Evolutionary conservation across 2,329 filamentous ascomycete genomes (phyloP).

Genomic region (Gaeumannomyces tritici): DNA sequence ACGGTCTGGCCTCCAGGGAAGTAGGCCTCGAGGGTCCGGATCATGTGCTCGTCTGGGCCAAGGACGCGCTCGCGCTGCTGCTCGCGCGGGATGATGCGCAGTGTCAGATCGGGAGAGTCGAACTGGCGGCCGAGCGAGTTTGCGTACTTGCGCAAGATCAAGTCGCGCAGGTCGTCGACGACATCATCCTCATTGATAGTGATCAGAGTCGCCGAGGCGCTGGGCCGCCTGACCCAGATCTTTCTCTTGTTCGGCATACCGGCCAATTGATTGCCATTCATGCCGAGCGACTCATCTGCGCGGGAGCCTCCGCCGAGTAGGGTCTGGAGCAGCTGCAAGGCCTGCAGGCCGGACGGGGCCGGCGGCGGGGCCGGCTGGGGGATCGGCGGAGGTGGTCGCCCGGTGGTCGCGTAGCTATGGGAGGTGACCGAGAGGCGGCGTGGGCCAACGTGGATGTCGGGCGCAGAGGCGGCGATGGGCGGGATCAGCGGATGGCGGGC

Average conservation of each 20-base stretch:
- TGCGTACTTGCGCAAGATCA: conserved; percentile 85
- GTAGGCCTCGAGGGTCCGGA: conserved; percentile 66
- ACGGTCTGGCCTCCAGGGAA: conserved; percentile 82
- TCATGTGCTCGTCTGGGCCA: conserved; percentile 79
- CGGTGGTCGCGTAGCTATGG: background rate
- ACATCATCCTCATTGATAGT: conserved; percentile 79
- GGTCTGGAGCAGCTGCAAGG: conserved; percentile 16
- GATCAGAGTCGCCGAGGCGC: conserved; percentile 79
- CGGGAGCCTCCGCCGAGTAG: background rate
- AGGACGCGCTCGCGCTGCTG: conserved; percentile 56
- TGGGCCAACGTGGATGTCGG: background rate
- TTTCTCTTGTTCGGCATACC: conserved; percentile 58
- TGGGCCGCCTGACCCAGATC: conserved; percentile 88
- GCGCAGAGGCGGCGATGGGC: background rate
- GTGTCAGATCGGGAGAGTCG: conserved; percentile 79
- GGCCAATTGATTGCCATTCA: conserved; percentile 22
- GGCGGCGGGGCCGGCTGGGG: background rate
- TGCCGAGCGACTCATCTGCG: conserved; percentile 7
- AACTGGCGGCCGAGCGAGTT: conserved; percentile 85
- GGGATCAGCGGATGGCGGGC: background rate
- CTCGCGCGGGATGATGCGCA: conserved; percentile 69
- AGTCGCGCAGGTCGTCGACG: conserved; percentile 88
- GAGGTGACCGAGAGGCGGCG: background rate
- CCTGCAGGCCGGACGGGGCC: background rate
- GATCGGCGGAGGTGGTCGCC: background rate